These are phyloP conservation scores for Cyberlindnera maclurae DNA, from an alignment of 805 yeast species.

Conservation along the genomic window DNA sequence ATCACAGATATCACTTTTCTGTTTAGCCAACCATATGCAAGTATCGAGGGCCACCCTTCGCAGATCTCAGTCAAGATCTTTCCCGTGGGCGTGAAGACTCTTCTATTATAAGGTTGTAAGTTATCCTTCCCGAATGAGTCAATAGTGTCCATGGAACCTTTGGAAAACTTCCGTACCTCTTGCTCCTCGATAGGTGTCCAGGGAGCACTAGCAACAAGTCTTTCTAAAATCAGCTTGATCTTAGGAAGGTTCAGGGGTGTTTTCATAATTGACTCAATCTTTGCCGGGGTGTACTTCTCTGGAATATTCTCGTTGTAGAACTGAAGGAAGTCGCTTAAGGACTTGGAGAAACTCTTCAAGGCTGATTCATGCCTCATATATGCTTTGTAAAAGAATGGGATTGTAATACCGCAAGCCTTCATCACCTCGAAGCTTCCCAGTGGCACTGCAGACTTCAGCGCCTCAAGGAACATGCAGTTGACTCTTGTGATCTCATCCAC, in stretches of 20 bases:
- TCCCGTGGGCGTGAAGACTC: slow-evolving; percentile 89
- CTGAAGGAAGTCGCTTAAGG: slow-evolving; percentile 35
- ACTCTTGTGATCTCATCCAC: slow-evolving; percentile 90
- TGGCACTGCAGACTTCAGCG: slow-evolving; percentile 58
- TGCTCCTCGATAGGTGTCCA: slow-evolving; percentile 31
- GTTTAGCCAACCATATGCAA: slow-evolving; percentile 84
- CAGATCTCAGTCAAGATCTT: slow-evolving; percentile 81
- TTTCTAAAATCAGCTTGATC: slow-evolving; percentile 57
- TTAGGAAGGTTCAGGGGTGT: slow-evolving; percentile 68
- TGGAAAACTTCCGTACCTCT: slow-evolving; percentile 34
- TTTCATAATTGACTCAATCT: slow-evolving; percentile 54
- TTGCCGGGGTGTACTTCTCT: slow-evolving; percentile 38
- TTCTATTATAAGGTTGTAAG: slow-evolving; percentile 42
- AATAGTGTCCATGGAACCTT: slow-evolving; percentile 55
- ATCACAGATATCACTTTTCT: slow-evolving; percentile 78
- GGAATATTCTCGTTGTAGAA: slow-evolving; percentile 28
- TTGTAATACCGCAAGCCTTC: slow-evolving; percentile 71
- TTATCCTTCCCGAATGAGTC: slow-evolving; percentile 72
- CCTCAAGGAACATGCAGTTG: slow-evolving; percentile 76
- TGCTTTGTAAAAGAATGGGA: slow-evolving; percentile 90
- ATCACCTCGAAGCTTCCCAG: slow-evolving; percentile 72
- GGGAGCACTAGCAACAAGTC: slow-evolving; percentile 45
- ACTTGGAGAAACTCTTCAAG: slow-evolving; percentile 51
- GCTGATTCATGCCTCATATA: slow-evolving; percentile 94
- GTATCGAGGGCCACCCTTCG: slow-evolving; percentile 76